Base-by-base conservation (phyloP, 78 protist species). In the Polysphondylium violaceum region DNA sequence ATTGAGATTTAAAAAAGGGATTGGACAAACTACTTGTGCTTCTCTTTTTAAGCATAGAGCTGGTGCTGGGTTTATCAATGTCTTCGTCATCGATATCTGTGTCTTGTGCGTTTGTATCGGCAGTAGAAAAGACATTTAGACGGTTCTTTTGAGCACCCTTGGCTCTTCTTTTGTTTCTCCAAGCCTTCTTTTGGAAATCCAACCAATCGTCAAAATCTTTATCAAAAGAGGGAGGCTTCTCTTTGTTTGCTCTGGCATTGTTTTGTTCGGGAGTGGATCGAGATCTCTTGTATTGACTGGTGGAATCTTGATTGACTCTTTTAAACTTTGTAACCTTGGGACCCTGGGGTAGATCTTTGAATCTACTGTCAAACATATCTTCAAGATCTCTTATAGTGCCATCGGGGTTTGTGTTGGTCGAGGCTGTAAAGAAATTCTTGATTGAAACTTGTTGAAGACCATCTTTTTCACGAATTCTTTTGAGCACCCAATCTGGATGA, bases 401-500 rank as follows among this genome's bases (percentile, higher is more conserved):
- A 5, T 55, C 33, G 2, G 25, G 27, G 11, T 47, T 47, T 9
- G 29, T 50, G 6, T 68, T 68, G 25, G 81, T 25, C 23, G 67
- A 23, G 2, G 1, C n/a, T 27, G 31, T 41, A 44, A 88, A 88
- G 69, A 88, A 78, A 14, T 41, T 41, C 23, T 76, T 74, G 0
- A 88, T 74, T n/a, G 68, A 27, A 9, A 74, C 67, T 73, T 88
- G 94, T 21, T 67, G 55, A 21, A 27, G 33, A 9, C 51, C 73
- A 40, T 68, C 76, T 36, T 47, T 58, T 36, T 92, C 90, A 12
- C 60, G 35, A 25, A 95, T 2, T 21, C 53, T 87, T 76, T 91
- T 93, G 31, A 27, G 29, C 36, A 98, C 93, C 99, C 99, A 99
- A 43, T 97, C 98, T 0, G 99, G 99, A 73, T 97, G 99, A 23